Evolutionary conservation across 805 yeast species (phyloP).

Genomic region (Candida anglica): DNA sequence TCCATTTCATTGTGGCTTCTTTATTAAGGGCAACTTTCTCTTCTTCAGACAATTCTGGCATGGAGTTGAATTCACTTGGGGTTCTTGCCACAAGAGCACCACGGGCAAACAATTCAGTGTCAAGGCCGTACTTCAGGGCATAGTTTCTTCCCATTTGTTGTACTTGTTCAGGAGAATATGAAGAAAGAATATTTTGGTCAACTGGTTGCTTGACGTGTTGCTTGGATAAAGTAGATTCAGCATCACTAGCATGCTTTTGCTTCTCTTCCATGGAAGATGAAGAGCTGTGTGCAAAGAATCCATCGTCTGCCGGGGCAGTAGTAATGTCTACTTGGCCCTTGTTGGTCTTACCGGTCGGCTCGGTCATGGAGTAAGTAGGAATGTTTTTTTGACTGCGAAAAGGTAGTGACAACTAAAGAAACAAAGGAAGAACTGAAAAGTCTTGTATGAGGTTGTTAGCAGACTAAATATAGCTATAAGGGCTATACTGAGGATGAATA

Average conservation of each 20-base stretch:
- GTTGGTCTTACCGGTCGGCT: too few species aligned
- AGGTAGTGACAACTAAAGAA: too few species aligned
- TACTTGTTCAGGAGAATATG: conserved; percentile 61
- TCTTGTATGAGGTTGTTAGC: too few species aligned
- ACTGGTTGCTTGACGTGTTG: conserved; percentile 21
- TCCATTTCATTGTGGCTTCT: conserved; percentile 41
- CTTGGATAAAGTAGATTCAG: conserved; percentile 8
- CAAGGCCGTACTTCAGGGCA: conserved; percentile 53
- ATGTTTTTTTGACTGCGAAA: too few species aligned
- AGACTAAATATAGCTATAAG: too few species aligned
- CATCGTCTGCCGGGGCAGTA: too few species aligned
- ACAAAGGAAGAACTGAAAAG: too few species aligned
- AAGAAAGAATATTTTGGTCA: conserved; percentile 54
- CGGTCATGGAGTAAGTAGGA: too few species aligned
- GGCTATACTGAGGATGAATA: too few species aligned
- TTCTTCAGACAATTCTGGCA: conserved; percentile 43
- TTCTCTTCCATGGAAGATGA: conserved; percentile 1
- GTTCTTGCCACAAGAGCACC: conserved; percentile 59
- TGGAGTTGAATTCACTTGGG: conserved; percentile 54
- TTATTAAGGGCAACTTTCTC: conserved; percentile 47
- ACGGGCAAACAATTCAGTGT: conserved; percentile 53
- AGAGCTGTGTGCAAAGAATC: conserved; percentile 3
- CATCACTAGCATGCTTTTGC: conserved; percentile 2
- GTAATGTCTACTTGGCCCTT: too few species aligned
- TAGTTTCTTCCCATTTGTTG: conserved; percentile 68